Percentiles rank a stretch among this genome's conserved stretches.
phyloP scores from a whole-genome alignment of 2,329 filamentous ascomycete genomes.

The Fusarium mexicanum region DNA sequence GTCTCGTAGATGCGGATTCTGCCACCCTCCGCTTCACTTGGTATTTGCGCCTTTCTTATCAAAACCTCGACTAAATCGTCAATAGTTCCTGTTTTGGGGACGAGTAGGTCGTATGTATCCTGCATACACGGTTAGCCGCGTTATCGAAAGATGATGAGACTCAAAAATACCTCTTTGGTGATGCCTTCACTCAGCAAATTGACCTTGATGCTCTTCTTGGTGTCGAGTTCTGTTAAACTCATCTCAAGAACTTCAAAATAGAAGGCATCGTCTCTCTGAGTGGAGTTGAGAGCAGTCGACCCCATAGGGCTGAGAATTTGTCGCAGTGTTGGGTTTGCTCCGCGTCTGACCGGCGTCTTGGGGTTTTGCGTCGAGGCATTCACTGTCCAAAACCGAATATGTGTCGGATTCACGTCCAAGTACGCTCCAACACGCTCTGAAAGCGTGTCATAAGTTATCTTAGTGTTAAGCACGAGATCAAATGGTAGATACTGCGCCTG shows the following conservation, averaged over 20 bases:
- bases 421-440: slow-evolving; percentile 83
- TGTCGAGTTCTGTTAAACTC: slow-evolving; percentile 91
- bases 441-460: slow-evolving; percentile 89
- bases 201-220: slow-evolving; percentile 86
- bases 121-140: slow-evolving; percentile 46
- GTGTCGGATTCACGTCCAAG: slow-evolving; percentile 80
- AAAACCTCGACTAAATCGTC: slow-evolving; percentile 80
- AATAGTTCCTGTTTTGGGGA: slow-evolving; percentile 85
- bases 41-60: slow-evolving; percentile 81
- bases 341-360: slow-evolving; percentile 79
- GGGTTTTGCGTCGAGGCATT: slow-evolving; percentile 80
- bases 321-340: slow-evolving; percentile 74
- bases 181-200: slow-evolving; percentile 90
- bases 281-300: slow-evolving; percentile 71
- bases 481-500: slow-evolving; percentile 72
- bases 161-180: slow-evolving; percentile 78
- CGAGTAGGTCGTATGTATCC: slow-evolving; percentile 84
- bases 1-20: slow-evolving; percentile 85
- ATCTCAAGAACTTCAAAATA: slow-evolving; percentile 96
- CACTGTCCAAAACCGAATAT: slow-evolving; percentile 91
- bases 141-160: neutral
- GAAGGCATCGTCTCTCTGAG: slow-evolving; percentile 78
- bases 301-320: slow-evolving; percentile 82
- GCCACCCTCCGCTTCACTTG: slow-evolving; percentile 75
- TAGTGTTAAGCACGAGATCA: slow-evolving; percentile 81